phyloP scores from a whole-genome alignment of 306 rosid genomes.

The Citrullus amarus region DNA sequence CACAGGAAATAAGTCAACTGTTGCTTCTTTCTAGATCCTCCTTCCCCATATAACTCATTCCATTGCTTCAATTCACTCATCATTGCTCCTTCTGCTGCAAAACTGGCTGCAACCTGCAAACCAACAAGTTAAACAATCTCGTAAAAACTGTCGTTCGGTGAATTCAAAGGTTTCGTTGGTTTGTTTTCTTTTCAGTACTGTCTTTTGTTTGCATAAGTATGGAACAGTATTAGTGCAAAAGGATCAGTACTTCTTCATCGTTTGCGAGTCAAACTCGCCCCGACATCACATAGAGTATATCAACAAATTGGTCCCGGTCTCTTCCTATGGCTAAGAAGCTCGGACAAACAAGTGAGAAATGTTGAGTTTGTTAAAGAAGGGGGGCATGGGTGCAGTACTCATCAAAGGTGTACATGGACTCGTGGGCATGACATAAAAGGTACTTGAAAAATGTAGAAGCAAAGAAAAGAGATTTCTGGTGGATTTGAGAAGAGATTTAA shows the following conservation, averaged over 20 bases:
- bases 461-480: background rate
- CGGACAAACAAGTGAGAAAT: background rate
- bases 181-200: background rate
- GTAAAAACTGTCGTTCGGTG: background rate
- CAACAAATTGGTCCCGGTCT: background rate
- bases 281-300: background rate
- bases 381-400: too few relatives aligned
- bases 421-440: background rate
- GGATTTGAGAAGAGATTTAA: background rate
- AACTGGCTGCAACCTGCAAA: conserved; percentile 77
- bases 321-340: background rate
- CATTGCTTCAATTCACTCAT: conserved; percentile 88
- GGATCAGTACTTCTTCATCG: too few relatives aligned
- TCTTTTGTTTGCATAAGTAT: background rate
- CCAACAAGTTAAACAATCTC: background rate
- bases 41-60: conserved; percentile 84
- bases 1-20: conserved; percentile 74
- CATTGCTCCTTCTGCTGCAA: conserved; percentile 71
- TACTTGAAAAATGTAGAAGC: background rate
- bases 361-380: background rate
- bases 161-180: background rate
- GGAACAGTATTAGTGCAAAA: too few relatives aligned
- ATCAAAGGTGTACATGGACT: background rate
- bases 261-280: too few relatives aligned
- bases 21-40: conserved; percentile 83